phyloP scores from a whole-genome alignment of 179 eudicot species.

The Heliamphora pulchella region DNA sequence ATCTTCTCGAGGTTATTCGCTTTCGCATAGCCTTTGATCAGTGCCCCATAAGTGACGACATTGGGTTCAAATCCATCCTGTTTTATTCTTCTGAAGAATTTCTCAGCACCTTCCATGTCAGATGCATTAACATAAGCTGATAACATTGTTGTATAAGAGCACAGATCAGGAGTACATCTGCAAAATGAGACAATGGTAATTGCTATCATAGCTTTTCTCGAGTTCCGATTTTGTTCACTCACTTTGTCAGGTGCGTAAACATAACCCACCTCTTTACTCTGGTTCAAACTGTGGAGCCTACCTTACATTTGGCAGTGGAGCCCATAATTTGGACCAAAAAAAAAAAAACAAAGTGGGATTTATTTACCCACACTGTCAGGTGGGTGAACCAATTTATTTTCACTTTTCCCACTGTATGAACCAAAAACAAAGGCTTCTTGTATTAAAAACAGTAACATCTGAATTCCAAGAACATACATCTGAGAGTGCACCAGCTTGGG shows the following conservation, averaged over 20 bases:
- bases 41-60: conserved; percentile 67
- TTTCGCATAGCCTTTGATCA: conserved; percentile 80
- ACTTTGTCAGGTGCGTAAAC: too few species aligned
- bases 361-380: too few species aligned
- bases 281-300: too few species aligned
- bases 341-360: too few species aligned
- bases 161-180: conserved; percentile 86
- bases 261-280: too few species aligned
- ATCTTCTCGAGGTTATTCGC: conserved; percentile 58
- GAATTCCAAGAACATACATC: neutral
- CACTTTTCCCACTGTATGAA: neutral
- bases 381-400: too few species aligned
- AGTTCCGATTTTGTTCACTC: too few species aligned
- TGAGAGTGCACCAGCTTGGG: too few species aligned
- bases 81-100: conserved; percentile 65
- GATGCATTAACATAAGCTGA: conserved; percentile 81
- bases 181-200: conserved; percentile 9
- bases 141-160: conserved; percentile 83
- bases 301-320: too few species aligned
- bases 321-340: too few species aligned
- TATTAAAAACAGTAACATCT: neutral
- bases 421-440: neutral
- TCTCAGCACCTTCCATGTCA: conserved; percentile 96
- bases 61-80: conserved; percentile 61
- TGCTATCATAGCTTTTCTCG: neutral